Evolutionary conservation across 2,329 filamentous ascomycete species (phyloP).

Genomic region (Fusarium sp.): DNA sequence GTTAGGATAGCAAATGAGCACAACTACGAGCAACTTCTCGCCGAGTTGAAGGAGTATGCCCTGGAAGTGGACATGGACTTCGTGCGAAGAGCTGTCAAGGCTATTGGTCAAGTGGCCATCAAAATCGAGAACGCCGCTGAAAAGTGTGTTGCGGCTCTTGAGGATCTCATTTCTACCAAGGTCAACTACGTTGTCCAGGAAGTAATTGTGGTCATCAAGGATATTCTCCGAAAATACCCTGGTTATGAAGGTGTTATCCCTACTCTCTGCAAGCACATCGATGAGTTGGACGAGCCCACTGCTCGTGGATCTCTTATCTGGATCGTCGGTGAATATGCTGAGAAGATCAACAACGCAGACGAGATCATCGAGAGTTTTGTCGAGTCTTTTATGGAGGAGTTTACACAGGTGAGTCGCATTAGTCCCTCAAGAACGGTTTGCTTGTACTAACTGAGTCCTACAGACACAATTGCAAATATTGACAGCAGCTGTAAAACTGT

Average conservation of each 20-base stretch:
- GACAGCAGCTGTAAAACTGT: conserved; percentile 96
- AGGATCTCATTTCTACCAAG: conserved; percentile 96
- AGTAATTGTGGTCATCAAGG: conserved; percentile 98
- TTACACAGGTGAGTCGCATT: conserved; percentile 76
- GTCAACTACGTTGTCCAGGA: conserved; percentile 99
- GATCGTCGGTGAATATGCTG: conserved; percentile 99
- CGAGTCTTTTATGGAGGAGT: conserved; percentile 94
- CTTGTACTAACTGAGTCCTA: neutral
- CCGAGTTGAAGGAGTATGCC: conserved; percentile 96
- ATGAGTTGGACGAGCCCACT: conserved; percentile 94
- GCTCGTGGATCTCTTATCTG: conserved; percentile 93
- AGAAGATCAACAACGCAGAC: conserved; percentile 99
- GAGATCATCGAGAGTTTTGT: conserved; percentile 93
- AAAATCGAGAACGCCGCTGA: conserved; percentile 97
- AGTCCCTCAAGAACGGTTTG: no score
- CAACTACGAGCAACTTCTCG: conserved; percentile 93
- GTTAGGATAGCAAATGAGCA: conserved; percentile 97
- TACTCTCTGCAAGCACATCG: conserved; percentile 94
- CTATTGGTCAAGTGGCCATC: conserved; percentile 97
- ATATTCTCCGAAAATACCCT: conserved; percentile 96
- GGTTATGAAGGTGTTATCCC: conserved; percentile 98
- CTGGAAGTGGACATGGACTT: conserved; percentile 99
- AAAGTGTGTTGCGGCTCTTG: conserved; percentile 91
- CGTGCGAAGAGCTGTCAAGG: conserved; percentile 90
- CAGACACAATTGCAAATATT: conserved; percentile 98